phyloP scores from a whole-genome alignment of 2,329 filamentous ascomycete species.

The Aspergillus terreus region DNA sequence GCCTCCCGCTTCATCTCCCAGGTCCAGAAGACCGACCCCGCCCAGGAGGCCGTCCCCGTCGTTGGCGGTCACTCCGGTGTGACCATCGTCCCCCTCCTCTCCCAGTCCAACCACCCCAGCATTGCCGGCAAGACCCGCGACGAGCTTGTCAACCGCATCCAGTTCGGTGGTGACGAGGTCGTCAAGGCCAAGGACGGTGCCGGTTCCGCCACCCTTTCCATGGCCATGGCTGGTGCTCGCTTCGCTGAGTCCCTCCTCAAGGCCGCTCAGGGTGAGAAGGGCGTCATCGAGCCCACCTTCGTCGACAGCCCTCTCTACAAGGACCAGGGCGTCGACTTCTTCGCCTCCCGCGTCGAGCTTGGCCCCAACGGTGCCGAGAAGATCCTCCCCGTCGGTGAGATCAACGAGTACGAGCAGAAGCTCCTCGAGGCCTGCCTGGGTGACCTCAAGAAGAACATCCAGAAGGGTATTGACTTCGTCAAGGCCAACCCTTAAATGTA shows the following conservation, averaged over 20 bases:
- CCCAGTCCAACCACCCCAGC: slow-evolving; percentile 82
- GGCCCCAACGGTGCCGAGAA: slow-evolving; percentile 94
- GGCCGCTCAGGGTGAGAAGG: slow-evolving; percentile 89
- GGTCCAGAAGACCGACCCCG: slow-evolving; percentile 85
- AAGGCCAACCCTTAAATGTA: slow-evolving; percentile 52
- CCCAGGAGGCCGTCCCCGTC: slow-evolving; percentile 90
- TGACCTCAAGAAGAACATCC: slow-evolving; percentile 73
- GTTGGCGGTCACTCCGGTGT: slow-evolving; percentile 96
- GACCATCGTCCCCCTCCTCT: slow-evolving; percentile 97
- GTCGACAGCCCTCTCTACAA: slow-evolving; percentile 97
- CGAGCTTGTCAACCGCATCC: slow-evolving; percentile 85
- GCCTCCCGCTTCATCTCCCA: slow-evolving; percentile 96
- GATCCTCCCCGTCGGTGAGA: slow-evolving; percentile 80
- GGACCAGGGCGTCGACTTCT: slow-evolving; percentile 97
- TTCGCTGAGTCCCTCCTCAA: slow-evolving; percentile 90
- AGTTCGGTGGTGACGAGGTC: slow-evolving; percentile 98
- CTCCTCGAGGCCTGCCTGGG: slow-evolving; percentile 79
- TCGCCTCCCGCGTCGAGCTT: slow-evolving; percentile 91
- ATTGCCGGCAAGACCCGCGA: slow-evolving; percentile 72
- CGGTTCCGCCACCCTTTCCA: slow-evolving; percentile 94
- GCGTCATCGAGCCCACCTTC: slow-evolving; percentile 91
- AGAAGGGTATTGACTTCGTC: slow-evolving; percentile 69
- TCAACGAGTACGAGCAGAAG: slow-evolving; percentile 83
- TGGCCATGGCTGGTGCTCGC: slow-evolving; percentile 89
- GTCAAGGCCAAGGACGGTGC: slow-evolving; percentile 98